Base-by-base conservation (phyloP, 495 filamentous ascomycete species). In the Penicillium lividum region DNA sequence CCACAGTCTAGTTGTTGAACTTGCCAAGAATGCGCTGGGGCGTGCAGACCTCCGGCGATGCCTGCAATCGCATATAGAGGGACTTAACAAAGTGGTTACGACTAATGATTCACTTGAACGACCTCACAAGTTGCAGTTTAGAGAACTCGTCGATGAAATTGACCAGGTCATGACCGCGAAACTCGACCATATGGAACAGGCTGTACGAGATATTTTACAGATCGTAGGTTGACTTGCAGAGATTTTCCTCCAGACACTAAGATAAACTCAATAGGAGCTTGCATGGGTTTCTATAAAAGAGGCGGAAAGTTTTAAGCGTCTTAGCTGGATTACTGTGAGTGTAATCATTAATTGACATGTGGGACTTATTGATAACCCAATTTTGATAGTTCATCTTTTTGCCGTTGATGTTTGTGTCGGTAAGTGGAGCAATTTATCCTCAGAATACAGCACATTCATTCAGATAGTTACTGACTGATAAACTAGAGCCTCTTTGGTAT, bases 231-330 rank as follows among this genome's bases (percentile, higher is more conserved):
- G 10, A 7, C 31, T 7, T 10, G 10, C 31, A 7, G 2, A 33
- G 10, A 10, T 33, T 10, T 33, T 33, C 31, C 13, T 44, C 8
- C 42, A 8, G 8, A 15, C 9, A 44, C 42, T 44, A 44, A 44
- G 7, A 10, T 10, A 0, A 44, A 44, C 22, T 13, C 15, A 44
- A 44, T n/a, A 44, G 42, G 42, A 44, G 42, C 42, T 44, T 15
- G 42, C 42, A 44, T 44, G 42, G 42, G 13, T 44, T 16, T 44
- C 42, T 44, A 44, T 13, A 44, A 44, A 44, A 6, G 42, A 44
- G 42, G 42, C 42, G 42, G 42, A 7, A 44, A 44, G 42, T 25
- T 44, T 44, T 44, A 44, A 44, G 22, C 42, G 42, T 44, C 42
- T 44, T 7, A 44, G 42, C 42, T 44, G 42, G 42, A 44, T 44